Percentiles rank a stretch among this genome's conserved stretches.
Conservation (phyloP, 2,329 filamentous ascomycete genomes). For the Alternaria solani region DNA sequence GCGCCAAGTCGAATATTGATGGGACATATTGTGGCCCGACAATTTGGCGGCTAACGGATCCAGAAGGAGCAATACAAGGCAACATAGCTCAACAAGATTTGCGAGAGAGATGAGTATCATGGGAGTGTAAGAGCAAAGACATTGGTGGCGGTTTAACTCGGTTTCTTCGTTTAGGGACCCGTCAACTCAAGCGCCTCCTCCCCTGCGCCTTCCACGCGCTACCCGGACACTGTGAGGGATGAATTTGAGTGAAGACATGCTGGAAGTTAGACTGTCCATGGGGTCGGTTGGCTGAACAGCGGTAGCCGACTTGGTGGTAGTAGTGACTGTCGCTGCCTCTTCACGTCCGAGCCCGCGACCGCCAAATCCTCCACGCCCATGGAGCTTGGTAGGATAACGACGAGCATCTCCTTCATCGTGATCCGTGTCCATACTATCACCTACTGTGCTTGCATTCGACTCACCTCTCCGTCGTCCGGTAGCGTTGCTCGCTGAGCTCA, state of each 20-base stretch:
- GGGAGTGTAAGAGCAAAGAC: neutral
- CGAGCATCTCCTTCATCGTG: constrained; percentile 19
- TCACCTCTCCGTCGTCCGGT: constrained; percentile 27
- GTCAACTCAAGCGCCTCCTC: constrained; percentile 8
- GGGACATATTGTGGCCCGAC: constrained; percentile 4
- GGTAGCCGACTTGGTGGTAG: constrained; percentile 10
- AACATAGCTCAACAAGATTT: neutral
- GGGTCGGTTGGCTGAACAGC: constrained; percentile 54
- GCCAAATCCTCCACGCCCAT: constrained; percentile 44
- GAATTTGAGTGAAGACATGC: constrained; percentile 77
- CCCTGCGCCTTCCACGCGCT: constrained; percentile 32
- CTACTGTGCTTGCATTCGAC: constrained; percentile 26
- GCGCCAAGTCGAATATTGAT: constrained; percentile 2
- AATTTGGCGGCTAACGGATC: neutral
- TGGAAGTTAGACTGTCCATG: constrained; percentile 70
- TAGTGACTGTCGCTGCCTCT: neutral
- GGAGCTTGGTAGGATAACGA: constrained; percentile 33
- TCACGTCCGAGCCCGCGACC: constrained; percentile 23
- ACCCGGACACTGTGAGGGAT: constrained; percentile 61
- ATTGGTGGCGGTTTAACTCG: neutral
- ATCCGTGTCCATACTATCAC: constrained; percentile 36
- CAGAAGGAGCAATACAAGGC: constrained; percentile 8
- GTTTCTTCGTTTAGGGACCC: neutral
- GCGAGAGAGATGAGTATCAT: neutral
- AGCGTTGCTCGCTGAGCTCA: constrained; percentile 24